Evolutionary conservation across 805 yeast genomes (phyloP).

Genomic region (Lipomyces anomalus): DNA sequence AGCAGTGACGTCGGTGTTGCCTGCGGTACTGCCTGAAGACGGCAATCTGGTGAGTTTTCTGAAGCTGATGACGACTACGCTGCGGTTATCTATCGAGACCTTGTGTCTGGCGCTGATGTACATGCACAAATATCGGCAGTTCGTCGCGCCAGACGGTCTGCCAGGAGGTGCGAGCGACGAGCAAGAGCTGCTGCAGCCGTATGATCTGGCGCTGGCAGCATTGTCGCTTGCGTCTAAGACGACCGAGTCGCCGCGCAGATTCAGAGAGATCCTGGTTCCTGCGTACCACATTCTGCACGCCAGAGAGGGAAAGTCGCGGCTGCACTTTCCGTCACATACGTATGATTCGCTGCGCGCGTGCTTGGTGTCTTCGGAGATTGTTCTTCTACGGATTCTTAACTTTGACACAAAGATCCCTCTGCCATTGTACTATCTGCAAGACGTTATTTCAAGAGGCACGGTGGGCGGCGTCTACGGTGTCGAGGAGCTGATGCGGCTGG

Average conservation of each 20-base stretch:
- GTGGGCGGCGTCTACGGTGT: constrained; percentile 4
- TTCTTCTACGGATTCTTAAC: constrained; percentile 12
- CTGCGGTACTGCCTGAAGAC: too few relatives aligned
- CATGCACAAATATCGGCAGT: too few relatives aligned
- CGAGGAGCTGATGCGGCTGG: constrained; percentile 5
- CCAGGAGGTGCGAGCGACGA: too few relatives aligned
- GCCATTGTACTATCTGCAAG: neutral
- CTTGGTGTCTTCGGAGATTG: constrained; percentile 9
- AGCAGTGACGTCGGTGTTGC: too few relatives aligned
- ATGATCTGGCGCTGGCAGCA: too few relatives aligned
- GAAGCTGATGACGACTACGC: too few relatives aligned
- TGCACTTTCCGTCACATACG: constrained; percentile 9
- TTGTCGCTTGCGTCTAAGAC: constrained; percentile 19
- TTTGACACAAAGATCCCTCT: constrained; percentile 2
- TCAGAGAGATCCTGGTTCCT: constrained; percentile 17
- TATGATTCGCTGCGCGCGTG: constrained; percentile 19
- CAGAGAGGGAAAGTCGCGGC: neutral
- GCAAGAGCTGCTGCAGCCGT: too few relatives aligned
- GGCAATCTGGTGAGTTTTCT: too few relatives aligned
- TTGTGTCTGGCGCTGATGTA: too few relatives aligned
- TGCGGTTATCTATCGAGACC: too few relatives aligned
- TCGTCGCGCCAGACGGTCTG: too few relatives aligned
- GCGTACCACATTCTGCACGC: constrained; percentile 14
- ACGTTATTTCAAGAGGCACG: constrained; percentile 1
- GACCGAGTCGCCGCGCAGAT: constrained; percentile 17